Conservation (phyloP, 1,139 yeast species). For the Taphrina confusa region DNA sequence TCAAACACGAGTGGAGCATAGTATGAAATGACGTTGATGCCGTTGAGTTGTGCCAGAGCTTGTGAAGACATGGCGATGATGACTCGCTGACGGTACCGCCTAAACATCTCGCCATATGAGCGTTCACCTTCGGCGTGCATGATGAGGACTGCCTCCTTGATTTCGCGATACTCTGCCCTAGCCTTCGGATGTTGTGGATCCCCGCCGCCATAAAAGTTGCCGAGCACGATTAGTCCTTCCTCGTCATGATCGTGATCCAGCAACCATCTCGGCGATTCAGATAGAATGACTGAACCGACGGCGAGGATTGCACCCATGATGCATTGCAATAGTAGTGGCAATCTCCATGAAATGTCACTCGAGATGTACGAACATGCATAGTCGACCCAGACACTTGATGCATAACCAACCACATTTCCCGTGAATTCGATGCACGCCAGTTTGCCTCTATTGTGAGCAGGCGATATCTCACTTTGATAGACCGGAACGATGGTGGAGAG, state of each 20-base stretch:
- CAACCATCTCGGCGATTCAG: constrained; percentile 48
- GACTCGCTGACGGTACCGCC: constrained; percentile 70
- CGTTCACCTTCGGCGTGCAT: constrained; percentile 77
- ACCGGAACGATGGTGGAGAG: constrained; percentile 94
- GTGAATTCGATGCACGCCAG: constrained; percentile 91
- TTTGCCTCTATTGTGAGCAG: constrained; percentile 84
- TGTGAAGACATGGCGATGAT: constrained; percentile 88
- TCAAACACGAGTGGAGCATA: constrained; percentile 93
- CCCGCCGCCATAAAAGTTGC: constrained; percentile 74
- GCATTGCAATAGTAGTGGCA: constrained; percentile 76
- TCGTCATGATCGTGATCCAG: constrained; percentile 84
- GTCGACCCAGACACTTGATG: constrained; percentile 88
- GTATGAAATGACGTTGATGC: constrained; percentile 87
- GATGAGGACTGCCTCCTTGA: constrained; percentile 75
- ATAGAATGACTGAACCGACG: constrained; percentile 72
- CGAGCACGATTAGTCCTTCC: constrained; percentile 80
- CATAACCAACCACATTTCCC: constrained; percentile 84
- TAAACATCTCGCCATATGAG: constrained; percentile 69
- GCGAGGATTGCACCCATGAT: constrained; percentile 69
- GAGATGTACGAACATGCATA: constrained; percentile 69
- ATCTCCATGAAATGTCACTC: constrained; percentile 67
- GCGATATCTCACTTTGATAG: constrained; percentile 87
- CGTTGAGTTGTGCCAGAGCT: constrained; percentile 89
- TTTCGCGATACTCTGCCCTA: constrained; percentile 68
- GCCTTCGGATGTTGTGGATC: constrained; percentile 59